Evolutionary conservation across 352 stramenopile species (phyloP), one percentile per base, ranked within the genome.

Genomic region (Phytophthora aleatoria): DNA sequence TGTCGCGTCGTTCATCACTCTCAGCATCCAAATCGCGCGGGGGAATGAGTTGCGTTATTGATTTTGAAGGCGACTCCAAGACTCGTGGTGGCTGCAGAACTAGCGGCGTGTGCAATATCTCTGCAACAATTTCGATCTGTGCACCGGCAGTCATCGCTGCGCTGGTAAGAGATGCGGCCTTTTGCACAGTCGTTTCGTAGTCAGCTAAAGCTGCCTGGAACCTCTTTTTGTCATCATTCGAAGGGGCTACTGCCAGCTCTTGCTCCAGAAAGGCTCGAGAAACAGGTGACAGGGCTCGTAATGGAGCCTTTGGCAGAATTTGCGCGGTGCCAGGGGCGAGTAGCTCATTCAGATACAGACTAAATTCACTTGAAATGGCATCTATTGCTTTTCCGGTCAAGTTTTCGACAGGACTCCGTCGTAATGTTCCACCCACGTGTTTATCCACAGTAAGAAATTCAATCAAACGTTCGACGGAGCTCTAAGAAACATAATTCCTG

Each of bases 171-270:
- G 59, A 35, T 8, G 48, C 43, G 16, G 66, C 61, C 20, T 74
- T 57, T 31, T 81, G 67, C 15, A 73, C 51, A 44, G 67, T 69
- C 3, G 67, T 47, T 13, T 94, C 83, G 59, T 90, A 93, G 16
- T 94, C 86, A 43, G 64, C 77, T 30, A 94, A 28, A 13, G 82
- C 68, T 20, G 69, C 56, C 41, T 93, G 86, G 3, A 87, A 51
- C 38, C 82, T 84, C 67, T 91, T 94, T 66, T 91, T 94, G 20
- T 94, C 86, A 20, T 94, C 86, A 38, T 76, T 82, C 9, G 79
- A 77, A 13, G 69, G 35, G 1, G 79, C 66, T 42, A n/a, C 51
- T 16, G 76, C 71, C 2, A 93, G 52, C 31, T 89, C 79, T 45
- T 90, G 79, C 60, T 94, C 86, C 2, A 93, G 41, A 7, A 67